Evolutionary conservation across 2,329 filamentous ascomycete species (phyloP).

Genomic region (Sporothrix protearum): DNA sequence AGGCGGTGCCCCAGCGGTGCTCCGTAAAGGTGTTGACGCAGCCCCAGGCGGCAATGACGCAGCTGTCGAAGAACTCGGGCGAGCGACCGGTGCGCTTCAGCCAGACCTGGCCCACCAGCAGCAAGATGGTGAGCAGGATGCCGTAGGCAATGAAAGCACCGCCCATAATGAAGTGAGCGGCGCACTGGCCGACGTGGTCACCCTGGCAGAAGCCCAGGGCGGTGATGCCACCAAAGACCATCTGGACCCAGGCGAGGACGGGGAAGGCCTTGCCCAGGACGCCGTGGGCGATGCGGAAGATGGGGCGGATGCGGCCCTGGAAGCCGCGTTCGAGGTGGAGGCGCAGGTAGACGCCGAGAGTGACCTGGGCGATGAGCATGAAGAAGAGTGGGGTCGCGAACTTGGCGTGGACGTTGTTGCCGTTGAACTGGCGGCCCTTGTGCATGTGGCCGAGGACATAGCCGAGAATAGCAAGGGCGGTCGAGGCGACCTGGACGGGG

Average conservation of each 20-base stretch:
- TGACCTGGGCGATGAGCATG: constrained; percentile 70
- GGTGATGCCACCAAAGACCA: constrained; percentile 94
- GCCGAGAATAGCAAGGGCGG: constrained; percentile 71
- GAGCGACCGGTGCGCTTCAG: constrained; percentile 76
- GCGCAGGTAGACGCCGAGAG: constrained; percentile 80
- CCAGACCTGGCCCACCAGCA: constrained; percentile 87
- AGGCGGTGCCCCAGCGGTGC: constrained; percentile 84
- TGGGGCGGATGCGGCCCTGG: constrained; percentile 66
- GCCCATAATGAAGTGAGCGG: constrained; percentile 98
- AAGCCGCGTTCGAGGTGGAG: constrained; percentile 84
- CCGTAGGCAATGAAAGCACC: constrained; percentile 94
- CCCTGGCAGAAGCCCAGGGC: constrained; percentile 86
- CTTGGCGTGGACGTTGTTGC: constrained; percentile 69
- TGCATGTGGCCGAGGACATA: constrained; percentile 92
- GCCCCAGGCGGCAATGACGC: constrained; percentile 89
- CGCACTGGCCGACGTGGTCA: constrained; percentile 87
- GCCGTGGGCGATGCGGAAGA: constrained; percentile 70
- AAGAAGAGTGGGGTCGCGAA: constrained; percentile 81
- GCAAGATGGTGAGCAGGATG: constrained; percentile 77
- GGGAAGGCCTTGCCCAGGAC: constrained; percentile 85
- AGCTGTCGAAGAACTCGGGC: constrained; percentile 94
- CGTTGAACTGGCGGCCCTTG: constrained; percentile 78
- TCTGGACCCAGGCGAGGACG: constrained; percentile 83
- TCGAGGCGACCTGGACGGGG: constrained; percentile 73
- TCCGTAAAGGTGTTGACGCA: constrained; percentile 98